Percentiles rank a stretch among this genome's conserved stretches.
phyloP scores from a whole-genome alignment of 257 asterid species.

The Solanum tarapatanum region DNA sequence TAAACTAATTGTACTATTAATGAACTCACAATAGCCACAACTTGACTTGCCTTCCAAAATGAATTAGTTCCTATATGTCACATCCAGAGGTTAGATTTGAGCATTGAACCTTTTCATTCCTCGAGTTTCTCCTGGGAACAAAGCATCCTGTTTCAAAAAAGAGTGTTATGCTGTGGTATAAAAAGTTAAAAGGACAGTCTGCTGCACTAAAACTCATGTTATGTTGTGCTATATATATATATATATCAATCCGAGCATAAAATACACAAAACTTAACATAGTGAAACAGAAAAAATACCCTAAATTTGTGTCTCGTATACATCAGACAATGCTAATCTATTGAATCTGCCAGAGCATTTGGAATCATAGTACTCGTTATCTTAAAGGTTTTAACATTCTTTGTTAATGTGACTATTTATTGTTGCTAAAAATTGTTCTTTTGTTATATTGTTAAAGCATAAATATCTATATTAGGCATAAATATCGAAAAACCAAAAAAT shows the following conservation, averaged over 20 bases:
- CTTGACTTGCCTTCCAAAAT: not conserved
- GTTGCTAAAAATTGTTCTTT: not conserved
- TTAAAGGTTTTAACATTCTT: too few relatives aligned
- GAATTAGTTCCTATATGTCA: not conserved
- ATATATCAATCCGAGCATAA: not conserved
- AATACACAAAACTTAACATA: not conserved
- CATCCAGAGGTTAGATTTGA: not conserved
- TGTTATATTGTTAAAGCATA: not conserved
- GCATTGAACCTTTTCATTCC: not conserved
- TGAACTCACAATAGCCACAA: not conserved
- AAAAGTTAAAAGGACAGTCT: not conserved
- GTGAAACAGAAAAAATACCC: not conserved
- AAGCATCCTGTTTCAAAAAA: not conserved
- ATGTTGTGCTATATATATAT: not conserved
- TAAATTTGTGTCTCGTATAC: not conserved
- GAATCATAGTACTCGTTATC: not conserved
- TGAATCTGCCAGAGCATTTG: not conserved
- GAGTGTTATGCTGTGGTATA: not conserved
- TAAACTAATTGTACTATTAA: not conserved
- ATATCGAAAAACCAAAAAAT: too few relatives aligned
- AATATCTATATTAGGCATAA: not conserved
- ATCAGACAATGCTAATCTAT: not conserved
- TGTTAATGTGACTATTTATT: too few relatives aligned
- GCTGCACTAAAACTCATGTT: accelerated
- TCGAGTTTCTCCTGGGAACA: not conserved